Evolutionary conservation across 352 stramenopile species (phyloP), one percentile per base, ranked within the genome.

Genomic region (Phytophthora sojae): DNA sequence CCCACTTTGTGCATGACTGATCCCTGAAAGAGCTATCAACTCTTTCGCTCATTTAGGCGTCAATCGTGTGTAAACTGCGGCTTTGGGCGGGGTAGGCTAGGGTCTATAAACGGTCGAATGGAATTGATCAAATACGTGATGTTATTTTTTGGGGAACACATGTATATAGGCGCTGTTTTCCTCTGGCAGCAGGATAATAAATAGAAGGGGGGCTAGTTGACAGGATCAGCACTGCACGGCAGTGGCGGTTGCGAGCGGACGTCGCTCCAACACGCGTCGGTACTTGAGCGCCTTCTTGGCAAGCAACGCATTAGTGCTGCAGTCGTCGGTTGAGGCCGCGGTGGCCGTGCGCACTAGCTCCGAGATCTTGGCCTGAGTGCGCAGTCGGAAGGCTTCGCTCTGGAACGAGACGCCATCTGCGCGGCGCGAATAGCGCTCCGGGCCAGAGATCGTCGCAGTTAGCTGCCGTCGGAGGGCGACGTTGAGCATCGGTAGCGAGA

Each of bases 241-340:
- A 6, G 29, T 29, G 8, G 23, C 6, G 7, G n/a, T 26, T 4
- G 51, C 39, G 37, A 55, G 53, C 37, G 50, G 26, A 4, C 8
- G 37, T 25, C 77, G 77, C 37, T 79, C 70, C 19, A 77, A 55
- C 8, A 84, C 71, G 32, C 77, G 80, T 39, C 81, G 79, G 59
- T 83, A 89, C 65, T 82, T 81, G 45, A 89, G 76, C 32, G 79
- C 75, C 61, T 83, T 86, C 61, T 64, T 71, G 49, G 82, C 82
- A 12, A 89, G 69, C 39, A 83, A 39, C 12, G 75, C 63, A 58
- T 71, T 77, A 49, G 64, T 83, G 42, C 53, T 79, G 67, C 67
- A 70, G 11, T 2, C 37, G 15, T 57, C 50, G 21, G 52, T 19
- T 6, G 67, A 53, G 32, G 67, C 75, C 3, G 56, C 70, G 7